Evolutionary conservation across 371 early-diverging fungal genomes (phyloP).

Genomic region (Zychaea mexicana): DNA sequence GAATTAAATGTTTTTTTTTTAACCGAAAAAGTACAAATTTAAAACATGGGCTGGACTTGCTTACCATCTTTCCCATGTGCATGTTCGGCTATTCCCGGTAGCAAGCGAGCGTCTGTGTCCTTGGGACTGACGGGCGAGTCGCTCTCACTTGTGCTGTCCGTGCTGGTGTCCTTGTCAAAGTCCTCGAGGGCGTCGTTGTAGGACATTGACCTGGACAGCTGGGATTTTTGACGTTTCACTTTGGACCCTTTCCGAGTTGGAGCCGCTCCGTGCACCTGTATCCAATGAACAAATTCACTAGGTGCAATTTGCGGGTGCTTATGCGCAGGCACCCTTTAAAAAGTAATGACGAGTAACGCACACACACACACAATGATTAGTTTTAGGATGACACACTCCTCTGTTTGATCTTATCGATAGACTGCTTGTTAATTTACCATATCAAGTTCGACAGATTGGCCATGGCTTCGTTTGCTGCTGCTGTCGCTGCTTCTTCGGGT

Average conservation of each 20-base stretch:
- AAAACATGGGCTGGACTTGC: too few relatives aligned
- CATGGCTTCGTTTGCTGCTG: constrained; percentile 4
- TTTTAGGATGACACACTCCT: not conserved
- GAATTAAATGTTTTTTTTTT: not conserved
- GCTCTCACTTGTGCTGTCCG: constrained; percentile 2
- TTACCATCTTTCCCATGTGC: not conserved
- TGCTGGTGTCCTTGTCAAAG: constrained; percentile 6
- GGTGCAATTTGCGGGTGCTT: constrained; percentile 31
- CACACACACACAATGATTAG: too few relatives aligned
- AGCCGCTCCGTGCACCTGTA: constrained; percentile 27
- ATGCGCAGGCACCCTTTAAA: constrained; percentile 29
- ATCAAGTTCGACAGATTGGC: constrained; percentile 17
- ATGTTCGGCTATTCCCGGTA: not conserved
- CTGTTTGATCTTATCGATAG: not conserved
- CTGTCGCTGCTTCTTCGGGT: not conserved
- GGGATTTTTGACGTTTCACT: constrained; percentile 41
- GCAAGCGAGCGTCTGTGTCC: not conserved
- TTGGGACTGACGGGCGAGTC: constrained; percentile 8
- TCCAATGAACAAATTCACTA: constrained; percentile 28
- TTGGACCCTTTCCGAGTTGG: constrained; percentile 40
- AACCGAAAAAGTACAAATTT: too few relatives aligned
- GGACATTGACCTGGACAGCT: constrained; percentile 33
- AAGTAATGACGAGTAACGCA: not conserved
- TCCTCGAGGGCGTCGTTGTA: constrained; percentile 13
- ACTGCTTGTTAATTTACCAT: constrained; percentile 10